A percentile compares a stretch with the other conserved stretches of the same genome.
phyloP scores from a whole-genome alignment of 306 rosid genomes.

The Quillaja saponaria region DNA sequence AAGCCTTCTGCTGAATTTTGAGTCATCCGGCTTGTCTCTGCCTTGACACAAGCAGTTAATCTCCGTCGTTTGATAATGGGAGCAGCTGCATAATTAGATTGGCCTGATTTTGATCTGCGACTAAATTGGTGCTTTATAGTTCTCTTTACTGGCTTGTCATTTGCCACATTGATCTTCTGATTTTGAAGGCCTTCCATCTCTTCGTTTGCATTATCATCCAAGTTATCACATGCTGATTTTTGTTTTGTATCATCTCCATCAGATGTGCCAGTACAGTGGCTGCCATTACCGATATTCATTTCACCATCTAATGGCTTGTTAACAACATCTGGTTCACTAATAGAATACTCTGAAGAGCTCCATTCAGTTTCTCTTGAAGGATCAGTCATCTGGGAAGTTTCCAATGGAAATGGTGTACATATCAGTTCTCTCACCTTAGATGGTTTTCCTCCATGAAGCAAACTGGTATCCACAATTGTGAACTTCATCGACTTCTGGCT shows the following conservation, averaged over 20 bases:
- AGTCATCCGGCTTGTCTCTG: slow-evolving; percentile 38
- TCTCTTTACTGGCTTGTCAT: slow-evolving; percentile 40
- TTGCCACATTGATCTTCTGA: slow-evolving; percentile 27
- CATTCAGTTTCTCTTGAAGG: slow-evolving; percentile 37
- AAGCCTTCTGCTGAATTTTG: slow-evolving; percentile 42
- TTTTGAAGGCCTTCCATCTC: slow-evolving; percentile 28
- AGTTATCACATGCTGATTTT: slow-evolving; percentile 22
- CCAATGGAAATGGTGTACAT: slow-evolving; percentile 40
- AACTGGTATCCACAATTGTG: slow-evolving; percentile 61
- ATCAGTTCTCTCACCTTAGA: slow-evolving; percentile 46
- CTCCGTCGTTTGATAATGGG: slow-evolving; percentile 59
- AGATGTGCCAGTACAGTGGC: slow-evolving; percentile 21
- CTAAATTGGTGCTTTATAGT: slow-evolving; percentile 41
- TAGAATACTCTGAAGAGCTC: slow-evolving; percentile 23
- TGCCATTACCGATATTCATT: slow-evolving; percentile 34
- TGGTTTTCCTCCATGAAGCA: slow-evolving; percentile 45
- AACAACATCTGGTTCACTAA: slow-evolving; percentile 30
- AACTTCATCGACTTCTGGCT: slow-evolving; percentile 38
- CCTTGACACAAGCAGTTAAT: slow-evolving; percentile 57
- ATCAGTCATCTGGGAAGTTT: slow-evolving; percentile 37
- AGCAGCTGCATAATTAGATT: slow-evolving; percentile 47
- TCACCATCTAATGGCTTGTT: slow-evolving; percentile 21
- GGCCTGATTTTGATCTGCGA: slow-evolving; percentile 47
- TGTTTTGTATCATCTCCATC: slow-evolving; percentile 25
- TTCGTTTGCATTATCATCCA: slow-evolving; percentile 40